Conservation (phyloP, 1,284 basidiomycete species). For the Ganoderma leucocontextum region DNA sequence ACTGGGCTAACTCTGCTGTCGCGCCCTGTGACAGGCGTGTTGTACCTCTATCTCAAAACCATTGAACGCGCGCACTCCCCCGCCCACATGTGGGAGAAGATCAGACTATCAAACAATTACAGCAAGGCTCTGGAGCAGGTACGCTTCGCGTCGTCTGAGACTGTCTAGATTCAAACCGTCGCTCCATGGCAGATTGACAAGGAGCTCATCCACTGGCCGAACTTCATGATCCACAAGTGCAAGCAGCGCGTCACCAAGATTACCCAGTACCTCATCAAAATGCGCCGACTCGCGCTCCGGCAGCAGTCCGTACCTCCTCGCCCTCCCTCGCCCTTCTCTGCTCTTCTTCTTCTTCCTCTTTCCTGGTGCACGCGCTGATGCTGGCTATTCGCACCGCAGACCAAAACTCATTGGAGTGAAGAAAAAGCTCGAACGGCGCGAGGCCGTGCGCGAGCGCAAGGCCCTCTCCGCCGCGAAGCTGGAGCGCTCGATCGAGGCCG, state of each 20-base stretch:
- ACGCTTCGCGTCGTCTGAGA: not conserved
- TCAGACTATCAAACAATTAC: slow-evolving; percentile 95
- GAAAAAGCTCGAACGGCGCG: slow-evolving; percentile 97
- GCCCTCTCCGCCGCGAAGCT: slow-evolving; percentile 94
- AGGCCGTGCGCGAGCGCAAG: slow-evolving; percentile 93
- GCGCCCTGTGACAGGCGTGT: slow-evolving; percentile 61
- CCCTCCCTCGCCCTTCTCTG: not conserved
- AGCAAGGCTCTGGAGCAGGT: slow-evolving; percentile 95
- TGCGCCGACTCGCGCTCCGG: slow-evolving; percentile 89
- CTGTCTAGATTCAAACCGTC: not conserved
- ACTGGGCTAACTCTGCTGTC: not conserved
- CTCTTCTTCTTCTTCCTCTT: not conserved
- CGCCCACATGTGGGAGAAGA: slow-evolving; percentile 96
- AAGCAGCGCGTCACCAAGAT: slow-evolving; percentile 99
- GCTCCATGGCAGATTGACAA: slow-evolving; percentile 79
- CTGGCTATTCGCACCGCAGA: slow-evolving; percentile 50
- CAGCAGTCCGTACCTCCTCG: slow-evolving; percentile 86
- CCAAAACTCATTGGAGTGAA: slow-evolving; percentile 95
- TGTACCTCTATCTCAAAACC: slow-evolving; percentile 99
- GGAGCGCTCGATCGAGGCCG: slow-evolving; percentile 95
- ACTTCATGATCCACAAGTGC: slow-evolving; percentile 97
- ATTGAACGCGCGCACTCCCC: slow-evolving; percentile 97
- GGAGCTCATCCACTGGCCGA: slow-evolving; percentile 97
- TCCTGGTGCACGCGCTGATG: not conserved
- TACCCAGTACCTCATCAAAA: slow-evolving; percentile 98